phyloP scores from a whole-genome alignment of 2,329 filamentous ascomycete genomes.

The Sporothrix schenckii region DNA sequence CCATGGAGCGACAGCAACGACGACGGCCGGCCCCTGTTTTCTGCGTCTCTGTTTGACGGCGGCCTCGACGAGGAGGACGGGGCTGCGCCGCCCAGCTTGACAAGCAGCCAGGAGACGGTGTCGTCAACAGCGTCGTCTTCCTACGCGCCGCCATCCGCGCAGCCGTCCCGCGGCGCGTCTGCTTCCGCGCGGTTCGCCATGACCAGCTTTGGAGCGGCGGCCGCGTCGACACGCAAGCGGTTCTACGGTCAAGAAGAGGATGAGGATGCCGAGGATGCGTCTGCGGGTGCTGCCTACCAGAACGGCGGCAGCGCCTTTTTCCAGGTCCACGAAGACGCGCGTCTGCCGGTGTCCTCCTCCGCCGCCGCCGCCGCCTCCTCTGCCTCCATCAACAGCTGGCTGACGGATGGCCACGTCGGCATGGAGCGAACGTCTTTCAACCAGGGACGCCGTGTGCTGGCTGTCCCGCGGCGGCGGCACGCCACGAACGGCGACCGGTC shows the following conservation, averaged over 20 bases:
- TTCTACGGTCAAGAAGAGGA: constrained; percentile 39
- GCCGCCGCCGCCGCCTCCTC: constrained; percentile 29
- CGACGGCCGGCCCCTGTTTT: constrained; percentile 34
- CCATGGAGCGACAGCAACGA: constrained; percentile 55
- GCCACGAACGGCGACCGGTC: constrained; percentile 32
- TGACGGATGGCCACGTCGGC: constrained; percentile 38
- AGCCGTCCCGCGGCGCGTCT: constrained; percentile 22
- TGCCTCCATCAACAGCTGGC: constrained; percentile 39
- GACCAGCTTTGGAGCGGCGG: not conserved
- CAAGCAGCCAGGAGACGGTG: constrained; percentile 60
- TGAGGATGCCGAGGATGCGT: constrained; percentile 1
- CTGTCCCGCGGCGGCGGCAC: constrained; percentile 48
- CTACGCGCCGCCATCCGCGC: constrained; percentile 31
- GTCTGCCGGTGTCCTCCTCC: constrained; percentile 46
- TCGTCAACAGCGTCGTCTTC: constrained; percentile 42
- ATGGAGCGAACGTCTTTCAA: constrained; percentile 39
- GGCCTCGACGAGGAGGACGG: constrained; percentile 42
- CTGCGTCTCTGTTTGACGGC: constrained; percentile 28
- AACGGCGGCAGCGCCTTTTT: not conserved
- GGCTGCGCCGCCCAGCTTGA: constrained; percentile 50
- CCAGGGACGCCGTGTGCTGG: constrained; percentile 52
- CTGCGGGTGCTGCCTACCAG: not conserved
- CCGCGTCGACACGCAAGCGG: constrained; percentile 51
- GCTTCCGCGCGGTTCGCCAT: constrained; percentile 28
- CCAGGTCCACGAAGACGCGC: constrained; percentile 31